Conservation (phyloP, 805 yeast species). For the Nakazawaea anatomiae region DNA sequence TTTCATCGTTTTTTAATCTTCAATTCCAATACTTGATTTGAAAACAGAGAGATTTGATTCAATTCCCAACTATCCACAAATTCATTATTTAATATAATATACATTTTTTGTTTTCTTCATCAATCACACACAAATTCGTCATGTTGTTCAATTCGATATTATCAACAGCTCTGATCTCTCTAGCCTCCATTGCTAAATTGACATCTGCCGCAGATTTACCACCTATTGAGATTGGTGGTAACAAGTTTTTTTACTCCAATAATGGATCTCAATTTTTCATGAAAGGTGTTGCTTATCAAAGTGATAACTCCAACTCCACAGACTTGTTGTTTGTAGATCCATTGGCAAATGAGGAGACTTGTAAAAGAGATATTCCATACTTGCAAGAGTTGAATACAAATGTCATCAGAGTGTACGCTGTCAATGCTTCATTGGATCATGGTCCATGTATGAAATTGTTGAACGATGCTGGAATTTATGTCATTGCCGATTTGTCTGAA, state of each 20-base stretch:
- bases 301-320: constrained; percentile 43
- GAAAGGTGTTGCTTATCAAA: constrained; percentile 86
- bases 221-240: constrained; percentile 58
- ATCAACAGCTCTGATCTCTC: background rate
- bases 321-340: constrained; percentile 56
- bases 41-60: too few relatives aligned
- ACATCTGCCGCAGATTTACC: constrained; percentile 29
- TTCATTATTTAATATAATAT: too few relatives aligned
- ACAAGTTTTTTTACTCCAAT: constrained; percentile 67
- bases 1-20: background rate
- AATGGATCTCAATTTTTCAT: constrained; percentile 81
- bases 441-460: constrained; percentile 71
- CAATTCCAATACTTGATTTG: too few relatives aligned
- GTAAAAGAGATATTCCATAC: constrained; percentile 82
- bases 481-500: constrained; percentile 84
- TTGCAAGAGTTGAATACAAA: constrained; percentile 64
- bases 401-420: constrained; percentile 79
- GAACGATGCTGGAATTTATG: constrained; percentile 84
- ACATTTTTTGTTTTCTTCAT: too few relatives aligned
- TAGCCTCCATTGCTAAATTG: constrained; percentile 1
- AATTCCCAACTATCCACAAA: too few relatives aligned
- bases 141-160: background rate
- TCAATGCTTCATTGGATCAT: constrained; percentile 68
- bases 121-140: background rate
- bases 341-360: constrained; percentile 59